Conservation (phyloP, 1,284 basidiomycete genomes). For the Melampsora americana region DNA sequence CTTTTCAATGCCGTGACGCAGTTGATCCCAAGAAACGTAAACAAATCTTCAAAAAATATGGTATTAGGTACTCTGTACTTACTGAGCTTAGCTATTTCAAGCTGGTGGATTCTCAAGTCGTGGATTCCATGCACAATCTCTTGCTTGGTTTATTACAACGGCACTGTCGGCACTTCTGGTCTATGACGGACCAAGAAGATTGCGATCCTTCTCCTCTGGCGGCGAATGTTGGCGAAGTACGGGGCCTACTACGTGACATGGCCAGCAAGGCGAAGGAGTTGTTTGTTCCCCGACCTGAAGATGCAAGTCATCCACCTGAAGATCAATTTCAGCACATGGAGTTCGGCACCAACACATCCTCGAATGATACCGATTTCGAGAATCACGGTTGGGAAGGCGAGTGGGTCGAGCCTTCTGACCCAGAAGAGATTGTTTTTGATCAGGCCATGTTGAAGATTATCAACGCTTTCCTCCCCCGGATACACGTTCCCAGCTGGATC, state of each 20-base stretch:
- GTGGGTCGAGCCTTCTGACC: neutral
- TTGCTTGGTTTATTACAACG: conserved; percentile 20
- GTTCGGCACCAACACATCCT: neutral
- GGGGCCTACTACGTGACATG: neutral
- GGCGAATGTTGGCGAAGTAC: neutral
- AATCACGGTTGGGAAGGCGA: conserved; percentile 21
- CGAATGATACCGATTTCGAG: conserved; percentile 20
- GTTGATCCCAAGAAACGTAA: no score
- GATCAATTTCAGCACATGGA: conserved; percentile 4
- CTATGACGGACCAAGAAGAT: conserved; percentile 22
- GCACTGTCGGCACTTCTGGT: conserved; percentile 19
- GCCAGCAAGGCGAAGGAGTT: neutral
- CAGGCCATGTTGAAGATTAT: conserved; percentile 4
- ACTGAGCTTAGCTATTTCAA: neutral
- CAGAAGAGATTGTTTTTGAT: conserved; percentile 15
- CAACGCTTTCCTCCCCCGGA: neutral
- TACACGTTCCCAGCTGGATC: conserved; percentile 25
- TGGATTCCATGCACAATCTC: conserved; percentile 36
- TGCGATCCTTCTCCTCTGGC: neutral
- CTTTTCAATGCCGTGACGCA: neutral
- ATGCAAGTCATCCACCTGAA: neutral
- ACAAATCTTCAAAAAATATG: neutral
- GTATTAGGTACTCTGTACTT: neutral
- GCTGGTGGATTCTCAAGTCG: neutral
- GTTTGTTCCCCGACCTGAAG: neutral